These are phyloP conservation scores for Leccinum variabile DNA, from an alignment of 1,284 basidiomycete species.

Conservation along the genomic window DNA sequence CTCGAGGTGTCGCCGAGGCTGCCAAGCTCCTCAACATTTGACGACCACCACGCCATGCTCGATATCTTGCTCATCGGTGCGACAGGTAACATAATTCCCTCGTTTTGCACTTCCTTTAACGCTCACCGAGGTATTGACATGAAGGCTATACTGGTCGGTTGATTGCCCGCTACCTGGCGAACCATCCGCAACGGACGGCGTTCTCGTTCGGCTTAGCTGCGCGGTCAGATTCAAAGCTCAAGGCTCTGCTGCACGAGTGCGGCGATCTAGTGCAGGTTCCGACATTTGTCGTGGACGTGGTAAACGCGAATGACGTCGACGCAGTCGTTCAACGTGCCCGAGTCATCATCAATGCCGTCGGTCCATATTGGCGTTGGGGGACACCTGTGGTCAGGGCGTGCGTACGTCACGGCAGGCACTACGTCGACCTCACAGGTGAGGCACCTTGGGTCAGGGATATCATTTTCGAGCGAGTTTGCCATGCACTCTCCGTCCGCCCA, in stretches of 20 bases:
- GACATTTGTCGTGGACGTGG: conserved; percentile 53
- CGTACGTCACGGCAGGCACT: conserved; percentile 52
- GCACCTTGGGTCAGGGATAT: conserved; percentile 52
- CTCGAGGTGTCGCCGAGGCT: conserved; percentile 5
- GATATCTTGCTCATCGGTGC: conserved; percentile 68
- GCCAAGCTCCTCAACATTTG: conserved; percentile 6
- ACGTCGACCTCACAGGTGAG: conserved; percentile 67
- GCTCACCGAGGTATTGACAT: conserved; percentile 7
- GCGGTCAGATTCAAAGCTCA: conserved; percentile 57
- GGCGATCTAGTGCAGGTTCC: conserved; percentile 42
- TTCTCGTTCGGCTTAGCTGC: conserved; percentile 65
- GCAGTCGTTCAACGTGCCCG: conserved; percentile 50
- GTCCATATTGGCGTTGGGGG: conserved; percentile 65
- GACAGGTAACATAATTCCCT: conserved; percentile 41
- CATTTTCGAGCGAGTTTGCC: conserved; percentile 42
- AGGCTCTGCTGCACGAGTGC: conserved; percentile 44
- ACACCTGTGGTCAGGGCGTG: conserved; percentile 57
- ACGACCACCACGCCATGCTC: conserved; percentile 31
- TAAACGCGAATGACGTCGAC: conserved; percentile 48
- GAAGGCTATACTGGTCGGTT: conserved; percentile 65
- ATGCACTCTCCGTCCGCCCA: conserved; percentile 6
- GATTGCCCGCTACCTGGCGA: conserved; percentile 57
- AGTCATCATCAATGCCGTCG: conserved; percentile 68
- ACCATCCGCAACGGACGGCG: conserved; percentile 56
- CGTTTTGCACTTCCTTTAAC: conserved; percentile 4